Conservation (phyloP, 495 filamentous ascomycete genomes). For the Lentithecium fluviatile region DNA sequence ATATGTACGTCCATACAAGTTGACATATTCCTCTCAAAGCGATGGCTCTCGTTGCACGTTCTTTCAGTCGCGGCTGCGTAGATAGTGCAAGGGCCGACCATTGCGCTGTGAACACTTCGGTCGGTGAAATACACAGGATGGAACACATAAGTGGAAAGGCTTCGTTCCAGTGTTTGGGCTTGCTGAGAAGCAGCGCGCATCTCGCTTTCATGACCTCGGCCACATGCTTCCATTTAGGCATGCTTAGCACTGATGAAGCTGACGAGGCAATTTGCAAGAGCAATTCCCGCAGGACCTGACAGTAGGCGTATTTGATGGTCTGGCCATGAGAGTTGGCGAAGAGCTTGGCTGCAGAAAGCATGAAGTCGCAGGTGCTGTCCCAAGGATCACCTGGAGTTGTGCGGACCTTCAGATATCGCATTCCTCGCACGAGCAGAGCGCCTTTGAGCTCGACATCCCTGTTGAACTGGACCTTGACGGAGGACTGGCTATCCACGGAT, state of each 20-base stretch:
- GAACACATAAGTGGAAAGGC: constrained; percentile 83
- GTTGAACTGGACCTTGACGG: constrained; percentile 55
- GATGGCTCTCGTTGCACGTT: constrained; percentile 72
- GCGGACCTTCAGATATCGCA: constrained; percentile 81
- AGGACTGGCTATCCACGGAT: constrained; percentile 67
- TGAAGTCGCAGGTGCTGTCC: constrained; percentile 83
- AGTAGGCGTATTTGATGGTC: constrained; percentile 89
- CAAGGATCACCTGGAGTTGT: constrained; percentile 69
- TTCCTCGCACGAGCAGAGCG: constrained; percentile 81
- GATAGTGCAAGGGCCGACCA: constrained; percentile 79
- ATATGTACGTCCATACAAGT: constrained; percentile 94
- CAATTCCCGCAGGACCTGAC: constrained; percentile 81
- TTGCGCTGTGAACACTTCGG: constrained; percentile 76
- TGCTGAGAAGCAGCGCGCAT: constrained; percentile 76
- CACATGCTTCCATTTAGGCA: constrained; percentile 82
- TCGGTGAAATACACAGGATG: constrained; percentile 80
- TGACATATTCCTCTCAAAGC: constrained; percentile 87
- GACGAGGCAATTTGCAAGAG: constrained; percentile 83
- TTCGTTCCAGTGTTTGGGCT: constrained; percentile 85
- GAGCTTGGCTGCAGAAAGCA: constrained; percentile 73
- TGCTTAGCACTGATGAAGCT: constrained; percentile 67
- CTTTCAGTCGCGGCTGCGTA: constrained; percentile 76
- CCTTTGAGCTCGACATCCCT: constrained; percentile 72
- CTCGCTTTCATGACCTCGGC: constrained; percentile 71
- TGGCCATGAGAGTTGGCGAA: constrained; percentile 83